Percentiles rank a stretch among this genome's conserved stretches.
Evolutionary conservation across 305 asterid genomes (phyloP).

Genomic region (Solanum chacoense): DNA sequence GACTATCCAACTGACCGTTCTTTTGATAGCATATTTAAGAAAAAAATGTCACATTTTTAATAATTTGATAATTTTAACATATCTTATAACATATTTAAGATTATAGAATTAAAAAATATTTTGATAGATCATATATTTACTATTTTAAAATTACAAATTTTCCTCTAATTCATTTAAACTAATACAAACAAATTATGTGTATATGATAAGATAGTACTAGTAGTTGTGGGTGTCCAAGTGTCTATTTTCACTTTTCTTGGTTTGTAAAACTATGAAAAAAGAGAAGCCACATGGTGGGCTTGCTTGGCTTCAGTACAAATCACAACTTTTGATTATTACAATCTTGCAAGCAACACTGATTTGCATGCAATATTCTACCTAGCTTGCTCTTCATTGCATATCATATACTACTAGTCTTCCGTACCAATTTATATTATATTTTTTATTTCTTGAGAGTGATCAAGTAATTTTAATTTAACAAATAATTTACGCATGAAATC

Average conservation of each 20-base stretch:
- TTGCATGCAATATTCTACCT: slow-evolving; percentile 1
- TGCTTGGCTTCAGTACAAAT: slow-evolving; percentile 9
- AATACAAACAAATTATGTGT: neutral
- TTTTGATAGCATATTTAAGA: neutral
- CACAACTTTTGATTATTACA: slow-evolving; percentile 3
- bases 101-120: neutral
- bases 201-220: neutral
- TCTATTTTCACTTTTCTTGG: neutral
- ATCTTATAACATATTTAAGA: neutral
- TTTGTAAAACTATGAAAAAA: neutral
- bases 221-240: neutral
- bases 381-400: neutral
- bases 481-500: too few relatives aligned
- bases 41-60: neutral
- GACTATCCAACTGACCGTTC: neutral
- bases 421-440: too few relatives aligned
- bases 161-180: neutral
- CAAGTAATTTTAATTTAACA: too few relatives aligned
- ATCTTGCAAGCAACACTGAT: slow-evolving; percentile 9
- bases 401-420: neutral
- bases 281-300: slow-evolving; percentile 9
- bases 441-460: too few relatives aligned
- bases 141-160: neutral
- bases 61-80: too few relatives aligned
- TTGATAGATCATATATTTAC: neutral